Evolutionary conservation across 192 early-diverging fungal genomes (phyloP).

Genomic region (Rhizophagus sp.): DNA sequence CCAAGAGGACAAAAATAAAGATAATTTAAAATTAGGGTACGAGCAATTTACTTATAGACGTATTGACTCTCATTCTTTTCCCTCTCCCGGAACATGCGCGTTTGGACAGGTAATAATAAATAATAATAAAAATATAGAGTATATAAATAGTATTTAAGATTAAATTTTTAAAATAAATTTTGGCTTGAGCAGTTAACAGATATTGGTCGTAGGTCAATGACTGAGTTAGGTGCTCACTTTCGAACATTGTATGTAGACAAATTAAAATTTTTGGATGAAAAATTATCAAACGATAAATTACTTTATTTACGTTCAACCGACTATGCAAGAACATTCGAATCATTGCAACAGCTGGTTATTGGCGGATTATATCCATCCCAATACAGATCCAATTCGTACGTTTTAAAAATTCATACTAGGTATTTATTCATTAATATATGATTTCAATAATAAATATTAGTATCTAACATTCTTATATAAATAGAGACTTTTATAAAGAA

Average conservation of each 20-base stretch:
- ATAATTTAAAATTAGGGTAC: neutral
- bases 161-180: too few species aligned
- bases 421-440: conserved; percentile 18
- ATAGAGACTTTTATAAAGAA: neutral
- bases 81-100: neutral
- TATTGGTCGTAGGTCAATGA: conserved; percentile 37
- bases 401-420: conserved; percentile 39
- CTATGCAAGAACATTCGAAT: conserved; percentile 41
- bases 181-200: conserved; percentile 37
- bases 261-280: conserved; percentile 13
- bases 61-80: neutral
- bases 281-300: conserved; percentile 15
- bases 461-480: neutral
- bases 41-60: too few species aligned
- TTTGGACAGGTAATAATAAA: neutral
- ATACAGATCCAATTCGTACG: conserved; percentile 20
- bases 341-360: conserved; percentile 41
- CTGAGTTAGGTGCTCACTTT: conserved; percentile 33
- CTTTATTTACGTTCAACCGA: conserved; percentile 40
- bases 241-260: conserved; percentile 39
- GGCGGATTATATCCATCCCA: conserved; percentile 40
- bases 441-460: neutral
- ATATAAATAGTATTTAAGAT: too few species aligned
- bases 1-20: neutral
- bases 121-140: too few species aligned